Evolutionary conservation across 2,329 filamentous ascomycete genomes (phyloP).

Genomic region (Aspergillus sojae): DNA sequence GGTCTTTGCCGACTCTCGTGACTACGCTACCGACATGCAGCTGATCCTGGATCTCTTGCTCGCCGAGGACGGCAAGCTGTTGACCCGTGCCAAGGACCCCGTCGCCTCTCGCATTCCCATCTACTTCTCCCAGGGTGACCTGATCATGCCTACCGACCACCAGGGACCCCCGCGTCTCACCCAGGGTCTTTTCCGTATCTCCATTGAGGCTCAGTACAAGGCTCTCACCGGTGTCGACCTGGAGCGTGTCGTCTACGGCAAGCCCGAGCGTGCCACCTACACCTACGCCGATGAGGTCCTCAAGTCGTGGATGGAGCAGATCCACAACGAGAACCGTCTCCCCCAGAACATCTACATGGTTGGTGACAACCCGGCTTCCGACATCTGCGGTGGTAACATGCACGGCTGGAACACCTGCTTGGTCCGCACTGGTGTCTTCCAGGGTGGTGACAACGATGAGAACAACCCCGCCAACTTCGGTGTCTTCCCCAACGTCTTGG

Average conservation of each 20-base stretch:
- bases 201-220: constrained; percentile 67
- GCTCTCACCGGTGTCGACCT: constrained; percentile 69
- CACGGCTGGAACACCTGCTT: constrained; percentile 82
- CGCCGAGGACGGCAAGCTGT: constrained; percentile 67
- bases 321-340: constrained; percentile 71
- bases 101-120: constrained; percentile 69
- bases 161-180: constrained; percentile 67
- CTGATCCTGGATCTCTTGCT: constrained; percentile 74
- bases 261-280: constrained; percentile 75
- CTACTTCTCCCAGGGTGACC: constrained; percentile 70
- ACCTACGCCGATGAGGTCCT: constrained; percentile 77
- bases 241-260: constrained; percentile 75
- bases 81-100: constrained; percentile 68
- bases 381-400: constrained; percentile 77
- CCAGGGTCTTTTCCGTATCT: constrained; percentile 74
- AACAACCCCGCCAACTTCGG: constrained; percentile 77
- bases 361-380: constrained; percentile 73
- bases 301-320: constrained; percentile 72
- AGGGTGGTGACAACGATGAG: constrained; percentile 74
- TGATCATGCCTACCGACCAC: constrained; percentile 67
- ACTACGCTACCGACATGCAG: constrained; percentile 75
- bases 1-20: constrained; percentile 73
- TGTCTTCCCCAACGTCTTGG: constrained; percentile 72
- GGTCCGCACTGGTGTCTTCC: constrained; percentile 76
- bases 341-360: constrained; percentile 76